Base-by-base conservation (phyloP, 768 basidiomycete species). In the Ramaria rubella region DNA sequence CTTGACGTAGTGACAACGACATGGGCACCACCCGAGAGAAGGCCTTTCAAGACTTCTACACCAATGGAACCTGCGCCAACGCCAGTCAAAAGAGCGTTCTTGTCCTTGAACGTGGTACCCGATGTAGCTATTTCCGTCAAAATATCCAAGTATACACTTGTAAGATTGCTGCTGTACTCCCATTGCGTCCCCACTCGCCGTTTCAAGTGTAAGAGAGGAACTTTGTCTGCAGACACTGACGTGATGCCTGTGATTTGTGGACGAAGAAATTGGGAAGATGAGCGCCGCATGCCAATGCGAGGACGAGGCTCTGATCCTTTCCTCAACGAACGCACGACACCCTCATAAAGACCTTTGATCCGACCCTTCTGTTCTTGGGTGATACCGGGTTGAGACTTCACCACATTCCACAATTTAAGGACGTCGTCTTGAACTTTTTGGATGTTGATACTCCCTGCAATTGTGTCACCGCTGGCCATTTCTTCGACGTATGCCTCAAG, bases 361-460 rank as follows among this genome's bases (percentile, higher is more conserved):
- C 91, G 86, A 61, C 88, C 87, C 79, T 96, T 97, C 76, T 98
- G 95, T 61, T 93, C 91, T 63, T 92, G 87, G 65, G 89, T 95
- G 69, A 99, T 97, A 63, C 94, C 93, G 2, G 95, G 95, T 70
- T 98, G 92, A 0, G 90, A 85, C 72, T 94, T 96, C 66, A 99
- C 94, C 58, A 98, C 86, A 52, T 87, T 93, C 94, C 95, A 99
- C 4, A 99, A 81, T 67, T 94, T 97, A 55, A 94, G 77, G 49
- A 99, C 92, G 62, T 98, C 94, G 38, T 94, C 90, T 67, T 98
- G 94, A 44, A 98, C 93, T 73, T 98, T 98, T 75, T 96, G 90
- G 59, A 96, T 89, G 72, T 98, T 97, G 67, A 94, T 82, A 31
- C 82, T 76, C 19, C 81, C 81, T 2, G 89, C 81, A 50, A 91